Percentiles rank a stretch among this genome's conserved stretches.
phyloP scores from a whole-genome alignment of 1,284 basidiomycete genomes.

The Austroboletus novae-zelandiae region DNA sequence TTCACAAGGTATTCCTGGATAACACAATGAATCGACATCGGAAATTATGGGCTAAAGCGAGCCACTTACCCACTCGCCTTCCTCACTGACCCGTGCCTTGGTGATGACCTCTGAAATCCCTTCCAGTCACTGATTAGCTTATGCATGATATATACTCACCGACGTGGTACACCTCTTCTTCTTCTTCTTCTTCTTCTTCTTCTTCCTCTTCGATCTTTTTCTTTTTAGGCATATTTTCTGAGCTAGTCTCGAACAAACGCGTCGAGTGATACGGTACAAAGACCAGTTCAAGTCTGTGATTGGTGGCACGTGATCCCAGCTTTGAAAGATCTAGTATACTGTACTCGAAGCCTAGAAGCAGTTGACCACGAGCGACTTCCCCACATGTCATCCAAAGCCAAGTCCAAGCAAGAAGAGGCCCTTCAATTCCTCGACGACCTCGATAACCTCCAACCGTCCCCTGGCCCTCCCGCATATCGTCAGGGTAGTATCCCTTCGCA shows the following conservation, averaged over 20 bases:
- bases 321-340: too few relatives aligned
- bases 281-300: not conserved
- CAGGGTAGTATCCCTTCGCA: constrained; percentile 21
- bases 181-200: constrained; percentile 13
- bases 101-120: constrained; percentile 49
- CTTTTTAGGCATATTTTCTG: constrained; percentile 25
- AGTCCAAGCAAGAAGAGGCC: constrained; percentile 87
- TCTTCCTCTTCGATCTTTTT: constrained; percentile 22
- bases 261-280: not conserved
- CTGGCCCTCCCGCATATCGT: constrained; percentile 22
- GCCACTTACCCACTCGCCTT: constrained; percentile 43
- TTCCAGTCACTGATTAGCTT: not conserved
- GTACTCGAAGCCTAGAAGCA: not conserved
- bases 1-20: constrained; percentile 60
- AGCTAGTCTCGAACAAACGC: not conserved
- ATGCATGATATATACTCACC: constrained; percentile 33
- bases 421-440: constrained; percentile 89
- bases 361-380: not conserved
- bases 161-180: constrained; percentile 47
- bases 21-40: not conserved
- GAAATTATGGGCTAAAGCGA: not conserved
- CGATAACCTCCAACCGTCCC: constrained; percentile 34
- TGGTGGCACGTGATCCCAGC: constrained; percentile 17
- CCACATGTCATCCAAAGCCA: constrained; percentile 55
- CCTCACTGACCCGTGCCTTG: constrained; percentile 44